These are phyloP conservation scores for Scalesia atractyloides DNA, from an alignment of 129 eudicot genomes.

Conservation along the genomic window DNA sequence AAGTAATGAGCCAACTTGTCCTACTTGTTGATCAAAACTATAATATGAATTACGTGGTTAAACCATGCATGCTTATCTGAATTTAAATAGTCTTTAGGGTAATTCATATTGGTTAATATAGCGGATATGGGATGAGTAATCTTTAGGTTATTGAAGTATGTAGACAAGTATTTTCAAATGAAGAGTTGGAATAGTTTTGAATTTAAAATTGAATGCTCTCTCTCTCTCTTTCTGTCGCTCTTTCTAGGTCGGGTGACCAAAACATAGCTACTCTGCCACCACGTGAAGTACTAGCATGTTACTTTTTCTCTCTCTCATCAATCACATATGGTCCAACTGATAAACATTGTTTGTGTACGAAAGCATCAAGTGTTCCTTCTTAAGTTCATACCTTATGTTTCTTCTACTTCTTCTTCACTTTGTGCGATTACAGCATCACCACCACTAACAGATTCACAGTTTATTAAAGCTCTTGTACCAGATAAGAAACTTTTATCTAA, in stretches of 20 bases:
- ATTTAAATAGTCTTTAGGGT: no score
- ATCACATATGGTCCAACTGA: slow-evolving; percentile 18
- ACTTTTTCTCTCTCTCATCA: slow-evolving; percentile 28
- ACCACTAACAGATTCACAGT: slow-evolving; percentile 2
- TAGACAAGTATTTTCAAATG: not conserved
- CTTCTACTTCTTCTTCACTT: slow-evolving; percentile 19
- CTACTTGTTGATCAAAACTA: no score
- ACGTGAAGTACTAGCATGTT: slow-evolving; percentile 29
- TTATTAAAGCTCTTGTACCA: slow-evolving; percentile 2
- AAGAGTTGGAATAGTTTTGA: not conserved
- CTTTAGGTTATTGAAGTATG: no score
- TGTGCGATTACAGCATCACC: slow-evolving; percentile 27
- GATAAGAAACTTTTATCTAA: not conserved
- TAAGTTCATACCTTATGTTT: slow-evolving; percentile 15
- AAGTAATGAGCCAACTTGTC: no score
- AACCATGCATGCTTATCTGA: no score
- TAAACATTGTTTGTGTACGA: slow-evolving; percentile 26
- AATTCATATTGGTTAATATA: no score
- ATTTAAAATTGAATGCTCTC: not conserved
- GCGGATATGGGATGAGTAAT: no score
- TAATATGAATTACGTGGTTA: no score
- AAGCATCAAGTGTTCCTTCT: slow-evolving; percentile 31
- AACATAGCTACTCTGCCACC: slow-evolving; percentile 31
- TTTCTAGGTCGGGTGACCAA: slow-evolving; percentile 20
- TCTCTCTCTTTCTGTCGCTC: not conserved